A percentile compares a stretch with the other conserved stretches of the same genome.
Conservation (phyloP, 306 rosid genomes). For the Erythrophleum fordii region DNA sequence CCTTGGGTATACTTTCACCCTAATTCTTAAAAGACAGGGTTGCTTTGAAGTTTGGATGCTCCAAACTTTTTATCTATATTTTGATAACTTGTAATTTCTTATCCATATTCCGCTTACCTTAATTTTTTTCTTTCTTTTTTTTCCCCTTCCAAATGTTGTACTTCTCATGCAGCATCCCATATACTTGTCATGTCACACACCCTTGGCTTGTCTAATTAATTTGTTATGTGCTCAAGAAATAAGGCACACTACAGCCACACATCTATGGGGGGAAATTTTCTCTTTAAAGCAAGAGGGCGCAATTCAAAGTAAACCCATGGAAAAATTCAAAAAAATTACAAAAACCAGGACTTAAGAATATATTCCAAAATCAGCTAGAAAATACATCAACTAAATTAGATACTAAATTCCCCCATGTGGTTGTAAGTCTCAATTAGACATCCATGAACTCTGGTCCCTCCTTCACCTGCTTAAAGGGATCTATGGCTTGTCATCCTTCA, state of each 20-base stretch:
- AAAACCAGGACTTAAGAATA: background rate
- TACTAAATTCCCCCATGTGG: background rate
- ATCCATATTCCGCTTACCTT: background rate
- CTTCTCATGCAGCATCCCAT: too few relatives aligned
- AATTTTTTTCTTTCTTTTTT: background rate
- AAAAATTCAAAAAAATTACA: background rate
- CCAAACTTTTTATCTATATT: background rate
- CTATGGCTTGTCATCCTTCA: conserved; percentile 2
- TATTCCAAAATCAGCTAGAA: background rate
- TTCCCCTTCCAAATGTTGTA: background rate
- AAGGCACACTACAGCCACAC: background rate
- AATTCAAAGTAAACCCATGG: conserved; percentile 19
- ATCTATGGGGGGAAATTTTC: background rate
- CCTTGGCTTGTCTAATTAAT: conserved; percentile 11
- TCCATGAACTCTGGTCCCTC: background rate
- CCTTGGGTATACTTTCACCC: background rate
- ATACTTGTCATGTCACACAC: conserved; percentile 3
- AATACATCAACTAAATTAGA: conserved; percentile 12
- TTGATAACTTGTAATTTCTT: background rate
- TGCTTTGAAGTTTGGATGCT: background rate
- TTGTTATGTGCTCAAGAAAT: background rate
- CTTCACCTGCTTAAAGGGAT: background rate
- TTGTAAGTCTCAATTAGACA: background rate
- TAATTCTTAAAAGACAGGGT: background rate
- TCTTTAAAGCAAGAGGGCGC: conserved; percentile 1